A percentile compares a stretch with the other conserved stretches of the same genome.
phyloP scores from a whole-genome alignment of 2,329 filamentous ascomycete species.

The Neofusicoccum cordaticola region DNA sequence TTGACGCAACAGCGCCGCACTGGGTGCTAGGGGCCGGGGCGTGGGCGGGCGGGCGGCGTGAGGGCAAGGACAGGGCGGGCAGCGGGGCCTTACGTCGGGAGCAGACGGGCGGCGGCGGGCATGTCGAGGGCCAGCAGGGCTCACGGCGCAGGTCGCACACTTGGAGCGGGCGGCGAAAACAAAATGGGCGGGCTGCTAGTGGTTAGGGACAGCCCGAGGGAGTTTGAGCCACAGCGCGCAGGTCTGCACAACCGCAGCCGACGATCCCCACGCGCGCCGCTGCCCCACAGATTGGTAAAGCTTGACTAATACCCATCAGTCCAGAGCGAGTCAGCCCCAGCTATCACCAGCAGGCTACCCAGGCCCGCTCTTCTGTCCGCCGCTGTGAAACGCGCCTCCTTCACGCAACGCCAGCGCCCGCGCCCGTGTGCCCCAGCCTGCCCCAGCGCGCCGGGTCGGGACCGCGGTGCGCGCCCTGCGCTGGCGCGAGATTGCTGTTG shows the following conservation, averaged over 20 bases:
- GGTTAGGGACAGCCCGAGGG: conserved; percentile 1
- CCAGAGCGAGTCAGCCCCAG: neutral
- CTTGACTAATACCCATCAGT: conserved; percentile 9
- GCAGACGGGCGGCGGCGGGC: neutral
- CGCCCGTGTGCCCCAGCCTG: neutral
- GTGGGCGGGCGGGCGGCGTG: neutral
- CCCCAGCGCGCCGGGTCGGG: neutral
- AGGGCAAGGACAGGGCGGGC: neutral
- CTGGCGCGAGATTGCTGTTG: neutral
- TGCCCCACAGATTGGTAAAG: conserved; percentile 15
- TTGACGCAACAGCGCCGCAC: conserved; percentile 15
- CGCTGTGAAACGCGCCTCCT: neutral
- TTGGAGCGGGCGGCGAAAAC: neutral
- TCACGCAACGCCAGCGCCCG: neutral
- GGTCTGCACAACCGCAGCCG: neutral
- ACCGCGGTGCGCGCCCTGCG: neutral
- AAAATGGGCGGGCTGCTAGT: conserved; percentile 12
- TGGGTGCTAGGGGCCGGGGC: neutral
- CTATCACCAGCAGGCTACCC: neutral
- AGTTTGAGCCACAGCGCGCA: conserved; percentile 7
- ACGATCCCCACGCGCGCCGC: conserved; percentile 8
- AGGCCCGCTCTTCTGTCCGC: neutral
- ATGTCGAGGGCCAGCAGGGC: neutral
- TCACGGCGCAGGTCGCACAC: no score
- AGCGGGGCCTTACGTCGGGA: neutral